Evolutionary conservation across 2,329 filamentous ascomycete species (phyloP), one percentile per base, ranked within the genome.

Genomic region (Neonectria ditissima): DNA sequence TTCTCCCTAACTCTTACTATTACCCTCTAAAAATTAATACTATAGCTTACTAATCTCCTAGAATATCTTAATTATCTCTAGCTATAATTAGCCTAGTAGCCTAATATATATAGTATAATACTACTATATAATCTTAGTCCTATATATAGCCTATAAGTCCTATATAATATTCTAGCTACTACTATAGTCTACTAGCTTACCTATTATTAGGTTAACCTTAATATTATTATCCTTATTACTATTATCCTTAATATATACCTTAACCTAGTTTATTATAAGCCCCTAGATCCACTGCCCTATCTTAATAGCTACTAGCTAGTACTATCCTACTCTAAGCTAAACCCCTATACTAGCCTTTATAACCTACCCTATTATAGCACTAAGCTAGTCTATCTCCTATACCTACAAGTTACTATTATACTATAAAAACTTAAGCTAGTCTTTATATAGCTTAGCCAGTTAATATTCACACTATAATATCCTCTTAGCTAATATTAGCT

Each of bases 51-150:
- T 59, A 24, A 59, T 53, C 24, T 45, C 56, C 37, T 22, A 7
- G 26, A 59, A 59, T 9, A 39, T 59, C 26, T n/a, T 34, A 9
- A 59, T 59, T 22, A 59, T 59, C 26, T 59, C 56, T n/a, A 37
- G 37, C 41, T 59, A 26, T 13, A 59, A 22, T 22, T 20, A 7
- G 2, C 56, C 48, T 14, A 41, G 54, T 11, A 56, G 28, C 5
- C 54, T 41, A 16, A 56, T 30, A 24, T 56, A 28, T 10, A 56
- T 41, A n/a, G 43, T 44, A 18, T 57, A 57, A 18, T 57, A 43
- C 55, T 57, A 43, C 41, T 18, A 10, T 30, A 43, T 43, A n/a
- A 48, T 39, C 7, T 18, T 2, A 3, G 43, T 57, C 20, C 55
- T 30, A 24, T 50, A 43, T 18, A 14, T 57, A 7, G 55, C 10